Base-by-base conservation (phyloP, 2,329 filamentous ascomycete species). In the Fusarium paranaense region DNA sequence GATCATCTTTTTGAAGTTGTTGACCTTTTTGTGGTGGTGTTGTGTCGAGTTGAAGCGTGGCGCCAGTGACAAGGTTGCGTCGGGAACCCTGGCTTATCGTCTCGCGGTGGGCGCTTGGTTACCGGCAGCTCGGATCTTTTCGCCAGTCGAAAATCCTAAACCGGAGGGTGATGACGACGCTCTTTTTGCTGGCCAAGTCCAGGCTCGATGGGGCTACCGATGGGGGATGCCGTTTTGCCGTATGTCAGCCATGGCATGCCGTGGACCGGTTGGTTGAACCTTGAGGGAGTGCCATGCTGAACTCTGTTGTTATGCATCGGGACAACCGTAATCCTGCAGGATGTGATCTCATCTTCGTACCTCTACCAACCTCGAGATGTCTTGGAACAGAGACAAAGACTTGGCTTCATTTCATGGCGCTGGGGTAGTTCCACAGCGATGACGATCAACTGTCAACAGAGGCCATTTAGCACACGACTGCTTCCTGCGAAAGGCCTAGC, bases 361-460 rank as follows among this genome's bases (percentile, higher is more conserved):
- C 54, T 58, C 35, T 58, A 32, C 47, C 47, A 52, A 52, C 47
- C 27, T 52, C 25, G 47, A 52, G 25, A 50, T 27, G 25, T 18
- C 45, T 50, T 50, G 45, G 16, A n/a, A 18, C 9, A 30, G 16
- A 32, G 16, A 20, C 14, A 20, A 18, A 50, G 63, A 54, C 71
- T 73, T 73, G 71, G 71, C 71, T 59, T 72, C 64, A 74, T 74
- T 70, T 74, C 64, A 22, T 54, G 45, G 50, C 56, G 37, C 68
- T 72, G 67, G 67, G 71, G 63, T 63, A 47, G 7, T 45, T 62
- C 47, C 47, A 52, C 47, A 27, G 69, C 45, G 18, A n/a, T 40
- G 33, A 57, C 47, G 47, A 63, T 68, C 38, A 66, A 52, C 50
- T 30, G 45, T 50, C 30, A 32, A n/a, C 30, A 42, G 20, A 50